phyloP scores from a whole-genome alignment of 306 rosid species.

The Sphenostylis stenocarpa region DNA sequence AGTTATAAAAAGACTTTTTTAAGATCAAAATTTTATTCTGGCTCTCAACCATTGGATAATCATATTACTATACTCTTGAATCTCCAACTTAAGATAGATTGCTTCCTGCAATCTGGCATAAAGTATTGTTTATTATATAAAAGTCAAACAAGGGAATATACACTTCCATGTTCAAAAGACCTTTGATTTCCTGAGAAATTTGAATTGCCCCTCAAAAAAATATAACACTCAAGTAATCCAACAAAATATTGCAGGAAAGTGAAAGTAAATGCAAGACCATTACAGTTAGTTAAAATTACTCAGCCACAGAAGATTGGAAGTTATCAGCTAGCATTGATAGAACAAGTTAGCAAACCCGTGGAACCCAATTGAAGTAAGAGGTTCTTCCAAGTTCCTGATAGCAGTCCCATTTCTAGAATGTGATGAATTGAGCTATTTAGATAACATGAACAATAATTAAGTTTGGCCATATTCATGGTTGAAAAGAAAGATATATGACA shows the following conservation, averaged over 20 bases:
- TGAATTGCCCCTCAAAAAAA: conserved; percentile 19
- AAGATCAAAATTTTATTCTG: background rate
- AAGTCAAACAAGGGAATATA: background rate
- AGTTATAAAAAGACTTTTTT: too few relatives aligned
- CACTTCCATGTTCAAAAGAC: conserved; percentile 23
- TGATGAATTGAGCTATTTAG: conserved; percentile 78
- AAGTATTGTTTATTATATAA: background rate
- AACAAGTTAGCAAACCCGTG: conserved; percentile 57
- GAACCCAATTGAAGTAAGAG: conserved; percentile 62
- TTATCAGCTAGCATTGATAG: conserved; percentile 22
- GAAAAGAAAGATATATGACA: too few relatives aligned
- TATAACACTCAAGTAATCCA: conserved; percentile 17
- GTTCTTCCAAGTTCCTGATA: conserved; percentile 77
- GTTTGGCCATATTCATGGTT: too few relatives aligned
- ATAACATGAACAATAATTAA: too few relatives aligned
- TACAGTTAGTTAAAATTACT: conserved; percentile 23
- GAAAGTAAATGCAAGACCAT: conserved; percentile 18
- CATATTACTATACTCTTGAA: conserved; percentile 4
- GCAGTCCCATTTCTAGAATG: conserved; percentile 70
- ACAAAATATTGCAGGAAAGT: conserved; percentile 20
- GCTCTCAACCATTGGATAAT: background rate
- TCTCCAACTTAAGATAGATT: conserved; percentile 1
- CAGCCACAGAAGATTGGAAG: conserved; percentile 16
- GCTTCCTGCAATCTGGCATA: conserved; percentile 3
- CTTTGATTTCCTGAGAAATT: conserved; percentile 17